Evolutionary conservation across 2,329 filamentous ascomycete genomes (phyloP).

Genomic region (Neonectria coccinea): DNA sequence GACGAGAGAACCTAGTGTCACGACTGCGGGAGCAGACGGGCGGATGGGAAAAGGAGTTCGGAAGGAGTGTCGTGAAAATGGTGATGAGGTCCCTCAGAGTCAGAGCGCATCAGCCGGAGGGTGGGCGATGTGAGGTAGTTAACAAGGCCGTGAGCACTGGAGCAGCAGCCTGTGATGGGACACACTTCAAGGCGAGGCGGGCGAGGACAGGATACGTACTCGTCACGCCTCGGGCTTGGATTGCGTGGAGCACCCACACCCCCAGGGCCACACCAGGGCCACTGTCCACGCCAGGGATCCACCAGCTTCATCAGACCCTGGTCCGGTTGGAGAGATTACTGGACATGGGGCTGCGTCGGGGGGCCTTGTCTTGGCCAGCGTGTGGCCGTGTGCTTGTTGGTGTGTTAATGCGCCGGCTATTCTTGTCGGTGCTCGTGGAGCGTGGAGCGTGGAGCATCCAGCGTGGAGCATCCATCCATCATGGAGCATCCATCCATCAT

Average conservation of each 20-base stretch:
- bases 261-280: slow-evolving; percentile 43
- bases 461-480: slow-evolving; percentile 27
- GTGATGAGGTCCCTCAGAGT: slow-evolving; percentile 44
- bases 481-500: background rate
- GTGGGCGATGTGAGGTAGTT: slow-evolving; percentile 42
- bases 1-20: slow-evolving; percentile 44
- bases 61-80: slow-evolving; percentile 56
- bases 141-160: slow-evolving; percentile 28
- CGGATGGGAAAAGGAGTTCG: slow-evolving; percentile 41
- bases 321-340: slow-evolving; percentile 49
- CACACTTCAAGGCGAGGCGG: slow-evolving; percentile 40
- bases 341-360: slow-evolving; percentile 45
- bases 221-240: slow-evolving; percentile 22
- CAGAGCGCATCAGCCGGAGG: slow-evolving; percentile 38
- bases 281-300: slow-evolving; percentile 36
- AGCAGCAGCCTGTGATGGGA: slow-evolving; percentile 20
- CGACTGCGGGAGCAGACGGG: slow-evolving; percentile 40
- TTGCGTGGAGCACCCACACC: slow-evolving; percentile 19
- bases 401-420: slow-evolving; percentile 57
- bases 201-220: slow-evolving; percentile 45
- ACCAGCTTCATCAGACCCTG: slow-evolving; percentile 49
- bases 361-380: slow-evolving; percentile 50
- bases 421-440: slow-evolving; percentile 53
- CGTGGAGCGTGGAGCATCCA: slow-evolving; percentile 5
- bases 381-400: slow-evolving; percentile 16